Base-by-base conservation (phyloP, 2,329 filamentous ascomycete genomes). In the Plenodomus lindquistii region DNA sequence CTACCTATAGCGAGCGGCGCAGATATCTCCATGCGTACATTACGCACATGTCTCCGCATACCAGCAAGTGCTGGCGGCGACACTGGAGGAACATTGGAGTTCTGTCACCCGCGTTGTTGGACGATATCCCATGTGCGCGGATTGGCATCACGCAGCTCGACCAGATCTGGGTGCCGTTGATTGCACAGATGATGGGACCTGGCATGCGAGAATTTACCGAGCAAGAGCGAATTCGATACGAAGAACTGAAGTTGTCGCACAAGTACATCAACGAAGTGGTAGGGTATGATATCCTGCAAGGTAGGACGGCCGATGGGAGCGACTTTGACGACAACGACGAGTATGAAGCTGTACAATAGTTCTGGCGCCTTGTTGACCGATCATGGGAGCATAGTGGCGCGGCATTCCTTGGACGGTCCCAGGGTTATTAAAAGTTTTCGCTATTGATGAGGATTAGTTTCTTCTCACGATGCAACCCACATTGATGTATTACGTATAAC, bases 101-200 rank as follows among this genome's bases (percentile, higher is more conserved):
- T 13, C 58, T 60, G 5, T 71, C 68, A 31, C 67, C 66, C 17
- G 66, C 65, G 4, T 51, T 71, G 43, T 54, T 71, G 45, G 67
- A 71, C 49, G 65, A 69, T 31, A 66, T 71, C 20, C 67, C 69
- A 13, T 70, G 66, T 51, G 60, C 67, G 16, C 65, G 62, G 43
- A 69, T 71, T 59, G 66, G 67, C 44, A 63, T 71, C 35, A 71
- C 69, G 18, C 63, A 63, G 51, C 60, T 71, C 37, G 67, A 71
- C 50, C 65, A 67, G 44, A 71, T 72, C 37, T 72, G 67, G 67
- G 61, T 57, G 44, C 66, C 67, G 37, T 41, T 66, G 37, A 65
- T 70, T 36, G 54, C 47, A 44, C 55, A 70, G 18, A 59, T 69
- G 55, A 70, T 71, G 67, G 57, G 51, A 27, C 50, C 63, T 9